Evolutionary conservation across 805 yeast species (phyloP).

Genomic region (Debaryomyces prosopidis): DNA sequence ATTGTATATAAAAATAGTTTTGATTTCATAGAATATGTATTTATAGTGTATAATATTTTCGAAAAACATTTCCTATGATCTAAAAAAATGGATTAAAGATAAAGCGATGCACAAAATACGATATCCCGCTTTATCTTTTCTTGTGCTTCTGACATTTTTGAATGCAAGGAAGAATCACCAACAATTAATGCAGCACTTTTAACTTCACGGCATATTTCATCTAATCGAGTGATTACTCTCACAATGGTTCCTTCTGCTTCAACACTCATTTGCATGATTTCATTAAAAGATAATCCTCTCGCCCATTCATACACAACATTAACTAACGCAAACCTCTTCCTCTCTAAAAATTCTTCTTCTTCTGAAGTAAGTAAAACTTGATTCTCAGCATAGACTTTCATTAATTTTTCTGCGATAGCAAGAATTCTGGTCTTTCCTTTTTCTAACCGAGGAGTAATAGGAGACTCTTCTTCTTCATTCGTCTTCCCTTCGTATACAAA

Average conservation of each 20-base stretch:
- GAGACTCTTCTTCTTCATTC: slow-evolving; percentile 61
- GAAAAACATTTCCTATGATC: neutral
- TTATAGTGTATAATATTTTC: slow-evolving; percentile 1
- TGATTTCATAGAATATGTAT: neutral
- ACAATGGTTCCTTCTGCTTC: slow-evolving; percentile 97
- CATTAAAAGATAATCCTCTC: slow-evolving; percentile 84
- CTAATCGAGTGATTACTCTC: slow-evolving; percentile 89
- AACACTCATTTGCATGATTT: slow-evolving; percentile 83
- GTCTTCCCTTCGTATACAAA: slow-evolving; percentile 89
- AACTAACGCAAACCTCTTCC: slow-evolving; percentile 84
- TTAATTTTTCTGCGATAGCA: slow-evolving; percentile 65
- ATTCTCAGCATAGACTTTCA: slow-evolving; percentile 60
- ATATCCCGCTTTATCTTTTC: slow-evolving; percentile 95
- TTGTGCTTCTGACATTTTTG: slow-evolving; percentile 89
- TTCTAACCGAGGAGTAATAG: slow-evolving; percentile 78
- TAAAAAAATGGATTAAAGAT: slow-evolving; percentile 55
- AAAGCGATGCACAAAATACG: slow-evolving; percentile 94
- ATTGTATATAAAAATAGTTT: neutral
- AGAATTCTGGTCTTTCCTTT: slow-evolving; percentile 64
- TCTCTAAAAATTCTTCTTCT: slow-evolving; percentile 80
- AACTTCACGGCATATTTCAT: slow-evolving; percentile 93
- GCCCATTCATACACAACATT: slow-evolving; percentile 99
- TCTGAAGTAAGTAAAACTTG: slow-evolving; percentile 80
- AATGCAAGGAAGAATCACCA: slow-evolving; percentile 87
- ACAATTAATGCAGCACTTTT: slow-evolving; percentile 91